Base-by-base conservation (phyloP, 1,139 yeast genomes). In the Sugiyamaella novakii region DNA sequence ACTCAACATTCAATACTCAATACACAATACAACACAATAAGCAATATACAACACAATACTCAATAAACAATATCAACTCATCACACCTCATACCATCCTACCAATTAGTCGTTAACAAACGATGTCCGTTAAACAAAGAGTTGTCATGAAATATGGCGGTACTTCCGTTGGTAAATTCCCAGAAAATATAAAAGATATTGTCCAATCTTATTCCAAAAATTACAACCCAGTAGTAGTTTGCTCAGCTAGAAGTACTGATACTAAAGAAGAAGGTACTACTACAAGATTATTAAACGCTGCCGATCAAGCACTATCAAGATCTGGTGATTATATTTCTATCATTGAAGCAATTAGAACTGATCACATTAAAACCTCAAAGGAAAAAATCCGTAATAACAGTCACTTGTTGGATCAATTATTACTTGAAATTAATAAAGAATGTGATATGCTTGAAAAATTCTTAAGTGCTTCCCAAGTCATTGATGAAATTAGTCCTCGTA, bases 81-180 rank as follows among this genome's bases (percentile, higher is more conserved):
- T n/a, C n/a, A n/a, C n/a, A n/a, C n/a, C n/a, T n/a, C n/a, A n/a
- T n/a, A n/a, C n/a, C n/a, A n/a, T n/a, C n/a, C n/a, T n/a, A n/a
- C n/a, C n/a, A n/a, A n/a, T n/a, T n/a, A n/a, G n/a, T n/a, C n/a
- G n/a, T n/a, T n/a, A n/a, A n/a, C n/a, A n/a, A n/a, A n/a, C n/a
- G n/a, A 49, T 43, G 50, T 24, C 44, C 29, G 53, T 46, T 17
- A 57, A 56, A 45, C 63, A 61, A 15, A 91, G 98, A 97, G 72
- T 92, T 18, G 86, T 92, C 6, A 98, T 92, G 67, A 92, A 92
- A 69, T 92, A 87, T 62, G 98, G 98, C 37, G 98, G 98, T 46
- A 92, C 98, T n/a, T 84, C 95, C 39, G 96, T 92, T 31, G 98
- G 98, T 25, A 92, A 92, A 66, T 91, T 91, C 67, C 87, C 97